Percentiles rank a stretch among this genome's conserved stretches.
Evolutionary conservation across 176 grass and related monocot species (phyloP).

Genomic region (Guadua angustifolia): DNA sequence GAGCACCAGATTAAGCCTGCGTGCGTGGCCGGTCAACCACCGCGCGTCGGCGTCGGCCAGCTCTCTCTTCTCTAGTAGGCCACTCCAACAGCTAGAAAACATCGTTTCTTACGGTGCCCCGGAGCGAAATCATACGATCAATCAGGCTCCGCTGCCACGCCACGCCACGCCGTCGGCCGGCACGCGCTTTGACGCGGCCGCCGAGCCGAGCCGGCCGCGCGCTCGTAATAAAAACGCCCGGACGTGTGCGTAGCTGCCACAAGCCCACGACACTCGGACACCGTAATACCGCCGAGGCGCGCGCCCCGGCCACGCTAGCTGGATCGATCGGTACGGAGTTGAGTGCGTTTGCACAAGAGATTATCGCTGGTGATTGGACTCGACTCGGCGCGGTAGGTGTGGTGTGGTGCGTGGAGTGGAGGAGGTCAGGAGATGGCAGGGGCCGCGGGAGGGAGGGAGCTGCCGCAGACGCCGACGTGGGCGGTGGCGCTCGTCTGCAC

Average conservation of each 20-base stretch:
- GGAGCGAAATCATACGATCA: background rate
- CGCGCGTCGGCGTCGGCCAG: background rate
- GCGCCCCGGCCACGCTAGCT: background rate
- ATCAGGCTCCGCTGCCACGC: background rate
- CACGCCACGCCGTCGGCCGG: background rate
- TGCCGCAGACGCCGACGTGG: constrained; percentile 73
- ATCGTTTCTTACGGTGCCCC: background rate
- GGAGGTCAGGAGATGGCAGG: constrained; percentile 33
- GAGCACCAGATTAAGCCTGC: background rate
- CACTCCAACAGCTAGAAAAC: background rate
- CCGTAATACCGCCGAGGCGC: background rate
- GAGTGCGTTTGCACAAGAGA: background rate
- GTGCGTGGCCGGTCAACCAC: background rate
- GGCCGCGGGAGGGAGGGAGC: constrained; percentile 18
- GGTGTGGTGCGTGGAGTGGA: too few relatives aligned
- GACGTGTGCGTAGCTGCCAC: background rate
- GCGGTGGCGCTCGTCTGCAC: constrained; percentile 70
- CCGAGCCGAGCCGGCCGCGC: too few relatives aligned
- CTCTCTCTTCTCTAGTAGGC: too few relatives aligned
- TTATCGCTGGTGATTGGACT: background rate
- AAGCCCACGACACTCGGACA: background rate
- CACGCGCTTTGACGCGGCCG: constrained; percentile 40
- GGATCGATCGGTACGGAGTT: too few relatives aligned
- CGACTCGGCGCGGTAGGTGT: too few relatives aligned
- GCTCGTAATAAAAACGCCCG: constrained; percentile 29